Evolutionary conservation across 148 eudicot species (phyloP).

Genomic region (Cornus suecica): DNA sequence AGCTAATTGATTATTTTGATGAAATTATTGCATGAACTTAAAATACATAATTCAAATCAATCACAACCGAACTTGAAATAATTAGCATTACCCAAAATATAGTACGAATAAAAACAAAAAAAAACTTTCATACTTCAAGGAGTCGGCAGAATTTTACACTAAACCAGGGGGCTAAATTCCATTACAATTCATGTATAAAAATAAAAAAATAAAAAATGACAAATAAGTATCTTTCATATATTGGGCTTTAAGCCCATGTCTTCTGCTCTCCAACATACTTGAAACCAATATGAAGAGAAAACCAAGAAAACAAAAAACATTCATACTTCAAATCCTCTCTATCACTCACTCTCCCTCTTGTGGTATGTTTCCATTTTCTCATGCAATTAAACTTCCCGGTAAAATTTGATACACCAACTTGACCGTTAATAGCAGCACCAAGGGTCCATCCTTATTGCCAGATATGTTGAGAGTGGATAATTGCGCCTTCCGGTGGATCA

Average conservation of each 20-base stretch:
- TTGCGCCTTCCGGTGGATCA: constrained; percentile 13
- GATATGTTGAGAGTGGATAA: constrained; percentile 5
- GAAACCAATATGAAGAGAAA: neutral
- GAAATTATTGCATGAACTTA: too few species aligned
- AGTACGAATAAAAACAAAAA: too few species aligned
- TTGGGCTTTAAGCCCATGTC: constrained; percentile 10
- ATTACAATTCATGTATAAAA: neutral
- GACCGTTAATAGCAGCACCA: constrained; percentile 6
- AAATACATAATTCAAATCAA: too few species aligned
- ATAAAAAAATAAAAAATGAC: neutral
- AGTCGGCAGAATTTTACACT: too few species aligned
- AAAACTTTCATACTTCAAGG: too few species aligned
- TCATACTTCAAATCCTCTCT: neutral
- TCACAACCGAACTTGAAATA: too few species aligned
- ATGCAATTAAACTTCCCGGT: neutral
- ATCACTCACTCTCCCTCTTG: neutral
- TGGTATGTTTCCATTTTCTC: constrained; percentile 1
- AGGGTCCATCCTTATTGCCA: constrained; percentile 20
- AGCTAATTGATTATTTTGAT: too few species aligned
- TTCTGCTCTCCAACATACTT: neutral
- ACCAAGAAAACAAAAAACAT: neutral
- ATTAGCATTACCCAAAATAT: too few species aligned
- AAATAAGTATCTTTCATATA: constrained; percentile 2
- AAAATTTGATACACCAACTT: constrained; percentile 2
- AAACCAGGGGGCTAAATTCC: neutral